Conservation (phyloP, 805 yeast species). For the Saturnispora hagleri region DNA sequence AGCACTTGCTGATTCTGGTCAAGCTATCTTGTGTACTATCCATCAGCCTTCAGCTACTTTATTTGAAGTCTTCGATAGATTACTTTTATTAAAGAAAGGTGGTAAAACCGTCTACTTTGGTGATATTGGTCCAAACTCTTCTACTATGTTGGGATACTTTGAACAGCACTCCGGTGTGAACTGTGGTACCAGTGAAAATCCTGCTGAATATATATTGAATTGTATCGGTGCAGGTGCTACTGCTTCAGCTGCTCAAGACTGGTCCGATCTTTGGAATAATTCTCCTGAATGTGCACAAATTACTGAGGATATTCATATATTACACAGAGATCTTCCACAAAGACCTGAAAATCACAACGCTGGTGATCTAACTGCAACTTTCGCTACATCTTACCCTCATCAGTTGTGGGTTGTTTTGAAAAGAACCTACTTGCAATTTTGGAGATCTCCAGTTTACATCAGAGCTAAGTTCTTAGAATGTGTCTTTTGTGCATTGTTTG, state of each 20-base stretch:
- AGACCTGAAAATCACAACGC: slow-evolving; percentile 19
- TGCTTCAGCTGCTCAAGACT: slow-evolving; percentile 48
- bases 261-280: slow-evolving; percentile 54
- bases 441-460: slow-evolving; percentile 44
- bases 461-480: slow-evolving; percentile 40
- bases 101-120: slow-evolving; percentile 47
- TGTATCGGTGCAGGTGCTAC: slow-evolving; percentile 81
- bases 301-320: slow-evolving; percentile 25
- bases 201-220: slow-evolving; percentile 67
- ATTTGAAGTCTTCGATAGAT: slow-evolving; percentile 35
- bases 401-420: slow-evolving; percentile 30
- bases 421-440: slow-evolving; percentile 35
- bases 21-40: slow-evolving; percentile 47
- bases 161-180: slow-evolving; percentile 51
- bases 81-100: slow-evolving; percentile 40
- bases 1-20: slow-evolving; percentile 42
- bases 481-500: slow-evolving; percentile 36
- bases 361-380: slow-evolving; percentile 26
- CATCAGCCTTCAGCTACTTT: slow-evolving; percentile 42
- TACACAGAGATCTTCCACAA: slow-evolving; percentile 22
- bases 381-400: slow-evolving; percentile 37
- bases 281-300: slow-evolving; percentile 26
- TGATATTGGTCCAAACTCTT: slow-evolving; percentile 40
- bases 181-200: slow-evolving; percentile 56
- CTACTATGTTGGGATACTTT: slow-evolving; percentile 36